Percentiles rank a stretch among this genome's conserved stretches.
Conservation (phyloP, 495 filamentous ascomycete species). For the Hypoxylon trugodes region DNA sequence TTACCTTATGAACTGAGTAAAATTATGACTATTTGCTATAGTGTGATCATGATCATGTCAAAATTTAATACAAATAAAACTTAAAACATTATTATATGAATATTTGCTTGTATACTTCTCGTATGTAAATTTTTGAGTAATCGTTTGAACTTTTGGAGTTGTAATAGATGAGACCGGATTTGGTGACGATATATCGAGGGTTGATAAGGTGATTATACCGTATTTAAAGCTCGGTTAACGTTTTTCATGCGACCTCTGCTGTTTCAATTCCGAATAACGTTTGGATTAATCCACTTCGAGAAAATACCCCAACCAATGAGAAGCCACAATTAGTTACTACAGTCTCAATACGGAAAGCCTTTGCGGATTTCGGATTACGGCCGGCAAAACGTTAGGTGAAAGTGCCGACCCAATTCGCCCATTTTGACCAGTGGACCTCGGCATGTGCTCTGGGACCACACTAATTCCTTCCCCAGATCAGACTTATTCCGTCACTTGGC, state of each 20-base stretch:
- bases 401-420: slow-evolving; percentile 29
- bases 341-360: background rate
- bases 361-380: slow-evolving; percentile 10
- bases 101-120: too few relatives aligned
- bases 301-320: slow-evolving; percentile 2
- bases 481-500: slow-evolving; percentile 33
- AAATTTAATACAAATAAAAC: too few relatives aligned
- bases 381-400: slow-evolving; percentile 29
- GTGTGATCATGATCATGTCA: too few relatives aligned
- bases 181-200: too few relatives aligned
- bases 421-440: slow-evolving; percentile 37
- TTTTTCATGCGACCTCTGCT: too few relatives aligned
- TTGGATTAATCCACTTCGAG: slow-evolving; percentile 10
- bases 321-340: slow-evolving; percentile 5
- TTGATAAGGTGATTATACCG: too few relatives aligned
- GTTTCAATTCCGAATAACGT: background rate
- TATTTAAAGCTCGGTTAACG: too few relatives aligned
- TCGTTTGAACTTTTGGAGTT: too few relatives aligned
- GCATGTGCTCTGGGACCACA: slow-evolving; percentile 39
- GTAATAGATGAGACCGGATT: too few relatives aligned
- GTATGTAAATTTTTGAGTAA: too few relatives aligned
- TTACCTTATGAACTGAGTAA: background rate
- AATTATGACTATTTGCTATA: too few relatives aligned
- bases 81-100: too few relatives aligned
- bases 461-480: slow-evolving; percentile 19